Evolutionary conservation across 1,139 yeast species (phyloP).

Genomic region (Kluyveromyces marxianus): DNA sequence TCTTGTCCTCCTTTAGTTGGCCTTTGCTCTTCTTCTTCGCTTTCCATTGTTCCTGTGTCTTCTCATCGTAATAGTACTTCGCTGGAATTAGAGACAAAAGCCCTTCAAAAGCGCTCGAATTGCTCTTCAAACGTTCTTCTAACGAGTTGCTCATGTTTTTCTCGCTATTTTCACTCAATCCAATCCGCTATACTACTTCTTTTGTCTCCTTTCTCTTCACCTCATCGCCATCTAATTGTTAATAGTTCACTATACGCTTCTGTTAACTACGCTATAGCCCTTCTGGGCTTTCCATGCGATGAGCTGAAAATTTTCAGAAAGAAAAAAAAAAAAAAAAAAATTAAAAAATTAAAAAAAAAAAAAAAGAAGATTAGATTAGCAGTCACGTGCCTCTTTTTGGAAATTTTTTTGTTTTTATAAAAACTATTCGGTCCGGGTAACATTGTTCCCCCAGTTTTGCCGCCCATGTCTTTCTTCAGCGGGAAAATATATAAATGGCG

Average conservation of each 20-base stretch:
- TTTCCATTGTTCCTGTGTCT: slow-evolving; percentile 78
- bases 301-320: slow-evolving; percentile 3
- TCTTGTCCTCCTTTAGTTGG: slow-evolving; percentile 54
- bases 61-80: slow-evolving; percentile 77
- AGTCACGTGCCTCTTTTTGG: no score
- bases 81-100: slow-evolving; percentile 88
- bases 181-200: background rate
- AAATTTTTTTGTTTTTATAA: no score
- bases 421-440: no score
- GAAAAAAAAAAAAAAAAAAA: no score
- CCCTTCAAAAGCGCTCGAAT: slow-evolving; percentile 86
- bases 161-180: background rate
- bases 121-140: slow-evolving; percentile 74
- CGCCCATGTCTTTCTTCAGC: no score
- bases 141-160: slow-evolving; percentile 26
- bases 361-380: no score
- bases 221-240: no score
- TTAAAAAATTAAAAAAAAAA: no score
- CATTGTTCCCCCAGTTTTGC: no score
- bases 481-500: no score
- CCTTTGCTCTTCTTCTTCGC: slow-evolving; percentile 68
- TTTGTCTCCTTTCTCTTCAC: background rate
- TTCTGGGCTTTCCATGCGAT: background rate
- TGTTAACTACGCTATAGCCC: background rate
- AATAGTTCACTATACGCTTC: no score